Evolutionary conservation across 2,329 filamentous ascomycete genomes (phyloP), one percentile per base, ranked within the genome.

Genomic region (Tolypocladium capitatum): DNA sequence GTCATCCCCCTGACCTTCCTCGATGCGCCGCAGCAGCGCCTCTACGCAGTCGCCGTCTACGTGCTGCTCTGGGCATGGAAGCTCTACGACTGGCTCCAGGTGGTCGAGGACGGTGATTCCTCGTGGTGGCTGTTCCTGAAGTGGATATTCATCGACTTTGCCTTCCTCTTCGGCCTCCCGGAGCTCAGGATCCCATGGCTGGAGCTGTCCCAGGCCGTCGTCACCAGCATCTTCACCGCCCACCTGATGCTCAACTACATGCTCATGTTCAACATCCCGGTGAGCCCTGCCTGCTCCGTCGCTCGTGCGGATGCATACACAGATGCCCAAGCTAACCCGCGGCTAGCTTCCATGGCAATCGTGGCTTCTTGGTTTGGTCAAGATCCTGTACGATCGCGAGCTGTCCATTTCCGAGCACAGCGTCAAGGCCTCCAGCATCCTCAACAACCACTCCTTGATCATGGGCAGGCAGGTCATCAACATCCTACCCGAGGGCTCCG

Each of bases 401-500:
- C 69, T 95, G 51, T 88, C 91, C 46, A 84, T 98, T 55, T 92
- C 87, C n/a, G 94, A 96, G 64, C 82, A 85, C 55, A 87, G 83
- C 60, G 91, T 98, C 62, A 94, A 94, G 61, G 81, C 90, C 16
- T 85, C 84, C 28, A 83, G 78, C 52, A 90, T 98, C 53, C 72
- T 95, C 51, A 87, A 96, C 63, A 96, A 97, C 63, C 79, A 87
- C 31, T 95, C 90, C 21, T 76, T 97, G 59, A 97, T 98, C 53
- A 77, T 95, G 68, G 92, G 92, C 60, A 92, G 89, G 64, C 90
- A 97, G 68, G 94, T 96, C 57, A 91, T 98, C 66, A 92, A 98
- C 62, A 95, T 98, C 60, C 72, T 98, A 48, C 92, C 92, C 2
- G 92, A 98, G 72, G 94, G 94, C 71, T 92, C 90, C 44, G 92